phyloP scores from a whole-genome alignment of 2,329 filamentous ascomycete species.

The Thermothelomyces thermophilus region DNA sequence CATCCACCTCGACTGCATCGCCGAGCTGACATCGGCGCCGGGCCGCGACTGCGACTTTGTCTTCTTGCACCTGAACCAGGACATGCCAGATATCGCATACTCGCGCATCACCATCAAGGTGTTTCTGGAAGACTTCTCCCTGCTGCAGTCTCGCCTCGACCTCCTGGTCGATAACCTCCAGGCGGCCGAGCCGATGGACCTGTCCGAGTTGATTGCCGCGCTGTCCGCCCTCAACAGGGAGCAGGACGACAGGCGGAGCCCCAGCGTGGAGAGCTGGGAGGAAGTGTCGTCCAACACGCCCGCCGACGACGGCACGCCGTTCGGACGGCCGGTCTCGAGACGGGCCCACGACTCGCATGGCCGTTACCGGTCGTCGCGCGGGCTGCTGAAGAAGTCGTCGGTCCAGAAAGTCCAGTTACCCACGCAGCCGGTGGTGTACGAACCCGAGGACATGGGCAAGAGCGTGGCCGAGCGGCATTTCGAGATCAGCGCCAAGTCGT shows the following conservation, averaged over 20 bases:
- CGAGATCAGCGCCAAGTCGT: conserved; percentile 84
- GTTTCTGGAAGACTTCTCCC: conserved; percentile 78
- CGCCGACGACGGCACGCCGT: conserved; percentile 50
- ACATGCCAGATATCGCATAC: conserved; percentile 55
- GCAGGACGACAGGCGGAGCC: conserved; percentile 54
- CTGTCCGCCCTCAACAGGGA: conserved; percentile 69
- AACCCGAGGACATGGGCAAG: conserved; percentile 72
- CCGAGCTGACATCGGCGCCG: conserved; percentile 82
- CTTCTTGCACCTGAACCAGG: conserved; percentile 68
- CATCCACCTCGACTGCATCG: conserved; percentile 67
- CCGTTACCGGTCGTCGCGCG: conserved; percentile 31
- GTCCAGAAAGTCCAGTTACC: conserved; percentile 74
- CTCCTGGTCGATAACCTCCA: conserved; percentile 76
- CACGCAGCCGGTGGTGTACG: conserved; percentile 71
- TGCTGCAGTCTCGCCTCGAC: conserved; percentile 79
- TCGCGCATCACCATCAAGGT: conserved; percentile 82
- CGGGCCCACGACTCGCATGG: conserved; percentile 32
- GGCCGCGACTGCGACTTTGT: conserved; percentile 91
- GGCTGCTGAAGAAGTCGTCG: conserved; percentile 32
- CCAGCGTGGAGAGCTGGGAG: conserved; percentile 86
- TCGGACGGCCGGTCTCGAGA: conserved; percentile 34
- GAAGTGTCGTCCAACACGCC: conserved; percentile 60
- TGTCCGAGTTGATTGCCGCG: conserved; percentile 64
- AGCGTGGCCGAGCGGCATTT: conserved; percentile 75
- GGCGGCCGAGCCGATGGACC: conserved; percentile 59